Conservation (phyloP, 2,329 filamentous ascomycete species). For the Arthrobotrys sinensis region DNA sequence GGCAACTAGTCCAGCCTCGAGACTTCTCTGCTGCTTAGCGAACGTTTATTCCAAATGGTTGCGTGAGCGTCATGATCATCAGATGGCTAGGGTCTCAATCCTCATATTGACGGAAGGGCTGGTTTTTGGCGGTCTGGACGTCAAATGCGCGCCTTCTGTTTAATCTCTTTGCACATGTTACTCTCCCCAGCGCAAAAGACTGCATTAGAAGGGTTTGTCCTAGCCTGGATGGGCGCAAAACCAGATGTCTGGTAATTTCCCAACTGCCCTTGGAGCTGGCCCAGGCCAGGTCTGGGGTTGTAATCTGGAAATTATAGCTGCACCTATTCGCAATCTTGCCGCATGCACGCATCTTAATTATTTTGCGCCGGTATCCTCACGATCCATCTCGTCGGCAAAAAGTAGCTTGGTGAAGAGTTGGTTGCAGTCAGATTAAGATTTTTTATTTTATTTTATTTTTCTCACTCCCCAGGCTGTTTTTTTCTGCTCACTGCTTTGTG, state of each 20-base stretch:
- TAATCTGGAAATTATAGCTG: slow-evolving; percentile 60
- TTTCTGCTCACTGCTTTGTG: slow-evolving; percentile 43
- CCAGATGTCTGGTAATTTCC: slow-evolving; percentile 58
- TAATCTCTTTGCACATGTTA: slow-evolving; percentile 36
- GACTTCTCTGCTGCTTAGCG: slow-evolving; percentile 12
- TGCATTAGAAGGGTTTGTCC: slow-evolving; percentile 31
- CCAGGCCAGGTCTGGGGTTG: slow-evolving; percentile 58
- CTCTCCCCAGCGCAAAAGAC: slow-evolving; percentile 19
- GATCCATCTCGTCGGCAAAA: slow-evolving; percentile 25
- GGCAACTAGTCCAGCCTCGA: slow-evolving; percentile 16
- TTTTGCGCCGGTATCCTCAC: slow-evolving; percentile 28
- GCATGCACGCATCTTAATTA: slow-evolving; percentile 31
- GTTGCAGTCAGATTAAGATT: slow-evolving; percentile 50
- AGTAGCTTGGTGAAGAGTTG: slow-evolving; percentile 28
- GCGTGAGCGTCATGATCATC: slow-evolving; percentile 32
- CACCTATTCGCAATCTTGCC: slow-evolving; percentile 60
- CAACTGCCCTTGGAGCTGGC: slow-evolving; percentile 53
- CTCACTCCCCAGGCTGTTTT: slow-evolving; percentile 36
- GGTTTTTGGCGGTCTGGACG: slow-evolving; percentile 39
- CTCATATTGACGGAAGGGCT: slow-evolving; percentile 48
- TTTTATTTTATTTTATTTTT: slow-evolving; percentile 14
- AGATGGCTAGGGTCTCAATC: slow-evolving; percentile 16
- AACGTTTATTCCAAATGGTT: slow-evolving; percentile 12
- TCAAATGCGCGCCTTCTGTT: slow-evolving; percentile 27
- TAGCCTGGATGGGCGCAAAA: slow-evolving; percentile 44